These are phyloP conservation scores for Euptelea pleiosperma DNA, from an alignment of 164 flowering plant genomes.

Conservation along the genomic window DNA sequence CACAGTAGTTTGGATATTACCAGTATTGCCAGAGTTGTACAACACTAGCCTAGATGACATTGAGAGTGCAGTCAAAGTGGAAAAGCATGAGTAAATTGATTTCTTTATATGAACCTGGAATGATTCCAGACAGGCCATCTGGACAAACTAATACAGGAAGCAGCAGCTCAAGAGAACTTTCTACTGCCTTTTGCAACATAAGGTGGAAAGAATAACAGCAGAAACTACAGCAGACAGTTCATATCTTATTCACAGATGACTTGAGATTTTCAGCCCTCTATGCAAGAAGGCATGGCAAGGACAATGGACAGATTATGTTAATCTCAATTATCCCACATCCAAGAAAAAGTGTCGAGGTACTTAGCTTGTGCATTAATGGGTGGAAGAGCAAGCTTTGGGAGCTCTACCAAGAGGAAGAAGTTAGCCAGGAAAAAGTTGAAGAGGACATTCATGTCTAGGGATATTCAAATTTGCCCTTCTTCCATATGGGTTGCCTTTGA, in stretches of 20 bases:
- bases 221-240: constrained; percentile 37
- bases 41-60: no score
- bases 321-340: constrained; percentile 19
- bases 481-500: constrained; percentile 1
- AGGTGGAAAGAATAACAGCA: constrained; percentile 12
- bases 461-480: constrained; percentile 10
- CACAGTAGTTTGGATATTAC: constrained; percentile 8
- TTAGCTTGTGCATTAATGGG: constrained; percentile 12
- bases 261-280: constrained; percentile 42
- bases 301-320: constrained; percentile 57
- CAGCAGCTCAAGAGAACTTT: background rate
- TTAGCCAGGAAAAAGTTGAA: constrained; percentile 29
- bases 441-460: constrained; percentile 30
- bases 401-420: constrained; percentile 22
- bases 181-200: constrained; percentile 4
- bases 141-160: constrained; percentile 1
- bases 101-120: background rate
- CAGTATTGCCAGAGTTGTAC: constrained; percentile 12
- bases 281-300: constrained; percentile 19
- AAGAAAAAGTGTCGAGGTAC: background rate
- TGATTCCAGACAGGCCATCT: background rate
- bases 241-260: constrained; percentile 58
- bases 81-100: background rate
- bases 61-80: background rate
- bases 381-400: constrained; percentile 18